A percentile compares a stretch with the other conserved stretches of the same genome.
phyloP scores from a whole-genome alignment of 2,329 filamentous ascomycete genomes.

The Fusarium guadeloupense region DNA sequence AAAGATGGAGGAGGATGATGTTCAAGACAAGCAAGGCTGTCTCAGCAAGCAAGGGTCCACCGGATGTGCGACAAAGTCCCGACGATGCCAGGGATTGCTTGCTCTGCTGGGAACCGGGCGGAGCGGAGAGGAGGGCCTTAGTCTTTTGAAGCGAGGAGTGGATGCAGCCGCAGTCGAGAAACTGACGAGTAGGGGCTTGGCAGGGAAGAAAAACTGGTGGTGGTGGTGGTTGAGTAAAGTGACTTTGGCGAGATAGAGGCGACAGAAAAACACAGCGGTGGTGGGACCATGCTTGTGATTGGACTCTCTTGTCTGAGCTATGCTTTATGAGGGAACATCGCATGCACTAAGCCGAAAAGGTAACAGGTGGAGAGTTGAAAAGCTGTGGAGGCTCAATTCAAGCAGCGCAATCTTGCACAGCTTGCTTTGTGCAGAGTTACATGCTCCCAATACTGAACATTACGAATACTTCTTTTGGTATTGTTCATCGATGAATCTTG shows the following conservation, averaged over 20 bases:
- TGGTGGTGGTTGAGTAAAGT: slow-evolving; percentile 7
- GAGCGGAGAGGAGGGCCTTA: slow-evolving; percentile 26
- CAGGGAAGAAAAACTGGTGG: slow-evolving; percentile 18
- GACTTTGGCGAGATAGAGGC: slow-evolving; percentile 11
- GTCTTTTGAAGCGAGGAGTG: slow-evolving; percentile 17
- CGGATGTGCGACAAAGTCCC: slow-evolving; percentile 27
- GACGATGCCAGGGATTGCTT: no score
- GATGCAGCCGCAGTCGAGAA: neutral
- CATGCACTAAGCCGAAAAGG: neutral
- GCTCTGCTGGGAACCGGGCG: slow-evolving; percentile 3
- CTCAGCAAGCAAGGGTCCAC: slow-evolving; percentile 29
- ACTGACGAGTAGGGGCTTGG: slow-evolving; percentile 14
- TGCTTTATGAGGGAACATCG: neutral
- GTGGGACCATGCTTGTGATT: slow-evolving; percentile 15
- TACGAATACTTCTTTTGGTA: neutral
- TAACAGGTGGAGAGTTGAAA: slow-evolving; percentile 1
- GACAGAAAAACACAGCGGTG: slow-evolving; percentile 36
- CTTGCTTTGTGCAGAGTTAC: slow-evolving; percentile 1
- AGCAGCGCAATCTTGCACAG: no score
- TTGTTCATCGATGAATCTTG: neutral
- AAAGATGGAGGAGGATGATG: slow-evolving; percentile 37
- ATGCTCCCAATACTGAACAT: neutral
- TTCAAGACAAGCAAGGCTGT: slow-evolving; percentile 22
- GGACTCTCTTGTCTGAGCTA: neutral
- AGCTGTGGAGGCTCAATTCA: neutral